phyloP scores from a whole-genome alignment of 176 grass and related monocot genomes.

The Musa troglodytarum region DNA sequence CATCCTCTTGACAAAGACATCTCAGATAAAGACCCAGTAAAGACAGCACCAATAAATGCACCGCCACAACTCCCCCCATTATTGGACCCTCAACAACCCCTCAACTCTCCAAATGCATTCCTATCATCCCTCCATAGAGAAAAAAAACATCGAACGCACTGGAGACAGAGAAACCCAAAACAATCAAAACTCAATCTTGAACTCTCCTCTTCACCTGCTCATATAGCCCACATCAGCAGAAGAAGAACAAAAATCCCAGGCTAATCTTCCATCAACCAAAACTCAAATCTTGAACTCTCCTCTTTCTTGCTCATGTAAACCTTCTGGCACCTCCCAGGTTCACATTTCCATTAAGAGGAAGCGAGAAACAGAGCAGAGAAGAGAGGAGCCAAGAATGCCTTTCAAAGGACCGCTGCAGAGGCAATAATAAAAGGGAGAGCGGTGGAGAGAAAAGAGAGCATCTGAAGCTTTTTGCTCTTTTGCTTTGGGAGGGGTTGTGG shows the following conservation, averaged over 20 bases:
- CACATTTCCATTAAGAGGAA: too few species aligned
- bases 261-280: not conserved
- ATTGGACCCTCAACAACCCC: not conserved
- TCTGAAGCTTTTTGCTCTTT: not conserved
- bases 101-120: not conserved
- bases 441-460: not conserved
- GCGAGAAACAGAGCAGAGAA: not conserved
- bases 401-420: not conserved
- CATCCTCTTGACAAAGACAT: constrained; percentile 41
- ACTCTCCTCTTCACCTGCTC: not conserved
- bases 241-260: too few species aligned
- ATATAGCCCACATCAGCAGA: too few species aligned
- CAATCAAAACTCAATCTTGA: constrained; percentile 1
- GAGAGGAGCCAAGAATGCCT: not conserved
- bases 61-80: not conserved
- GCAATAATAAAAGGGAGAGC: not conserved
- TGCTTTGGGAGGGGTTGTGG: not conserved
- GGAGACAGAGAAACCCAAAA: not conserved
- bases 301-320: too few species aligned
- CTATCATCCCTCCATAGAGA: not conserved
- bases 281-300: not conserved
- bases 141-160: not conserved
- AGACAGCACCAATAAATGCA: not conserved
- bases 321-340: too few species aligned
- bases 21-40: not conserved